Evolutionary conservation across 2,329 filamentous ascomycete species (phyloP), one percentile per base, ranked within the genome.

Genomic region (Alternaria panax): DNA sequence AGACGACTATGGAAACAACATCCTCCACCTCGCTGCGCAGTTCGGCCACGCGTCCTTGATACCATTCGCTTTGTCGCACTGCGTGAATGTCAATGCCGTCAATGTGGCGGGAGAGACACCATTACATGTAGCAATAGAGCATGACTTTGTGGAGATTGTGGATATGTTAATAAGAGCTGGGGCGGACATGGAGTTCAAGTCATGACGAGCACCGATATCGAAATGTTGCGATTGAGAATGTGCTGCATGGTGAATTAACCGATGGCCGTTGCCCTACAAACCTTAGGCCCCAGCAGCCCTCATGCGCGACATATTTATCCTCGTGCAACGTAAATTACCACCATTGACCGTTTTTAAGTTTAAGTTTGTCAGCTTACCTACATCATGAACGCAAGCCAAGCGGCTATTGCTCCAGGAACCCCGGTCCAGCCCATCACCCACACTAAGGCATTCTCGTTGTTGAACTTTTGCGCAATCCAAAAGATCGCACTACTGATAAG

Each of bases 111-210:
- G 55, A 18, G 20, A 58, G 20, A 58, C 55, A 11, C 41, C 55
- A 7, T 47, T 58, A n/a, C 55, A 58, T 54, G 48, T 58, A 34
- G 55, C 55, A n/a, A 42, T 58, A 53, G 55, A 58, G 40, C 28
- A 47, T 47, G 42, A 48, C 24, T 25, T 25, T 20, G 38, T 32
- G 48, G 55, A 58, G 16, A 36, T 58, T 30, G 48, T 53, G 5
- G 24, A 51, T 7, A 52, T 58, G 28, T 38, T 58, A 8, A 28
- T 58, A 28, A 58, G 41, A 41, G 55, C 55, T 47, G 55, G 48
- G 22, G 36, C 36, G 11, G 36, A 55, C 24, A 55, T 55, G 25
- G 53, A 55, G 20, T 48, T 40, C 14, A 55, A 48, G 24, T 55
- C 53, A 9, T 40, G 22, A 40, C 36, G 9, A 12, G 1, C 3